Conservation (phyloP, 805 yeast genomes). For the Monosporozyma solicola region DNA sequence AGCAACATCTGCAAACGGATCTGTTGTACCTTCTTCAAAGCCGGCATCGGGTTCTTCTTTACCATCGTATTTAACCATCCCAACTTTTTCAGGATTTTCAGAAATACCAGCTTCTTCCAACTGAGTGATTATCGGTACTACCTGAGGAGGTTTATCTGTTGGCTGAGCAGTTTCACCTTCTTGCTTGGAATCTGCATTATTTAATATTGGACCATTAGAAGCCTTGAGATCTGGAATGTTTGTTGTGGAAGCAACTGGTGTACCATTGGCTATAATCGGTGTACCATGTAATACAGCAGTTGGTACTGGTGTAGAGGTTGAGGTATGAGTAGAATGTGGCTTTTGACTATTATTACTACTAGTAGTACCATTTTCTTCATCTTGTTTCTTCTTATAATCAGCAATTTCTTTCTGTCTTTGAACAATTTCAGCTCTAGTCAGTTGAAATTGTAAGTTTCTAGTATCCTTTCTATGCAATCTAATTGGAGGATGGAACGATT, state of each 20-base stretch:
- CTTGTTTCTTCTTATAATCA: slow-evolving; percentile 29
- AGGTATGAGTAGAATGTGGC: slow-evolving; percentile 10
- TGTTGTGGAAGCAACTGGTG: slow-evolving; percentile 4
- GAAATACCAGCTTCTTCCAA: slow-evolving; percentile 33
- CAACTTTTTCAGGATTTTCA: slow-evolving; percentile 32
- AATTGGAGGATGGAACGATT: slow-evolving; percentile 71
- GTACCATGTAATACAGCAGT: slow-evolving; percentile 1
- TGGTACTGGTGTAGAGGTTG: background rate
- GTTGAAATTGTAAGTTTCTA: slow-evolving; percentile 76
- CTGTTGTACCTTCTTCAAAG: slow-evolving; percentile 28
- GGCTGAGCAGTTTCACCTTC: background rate
- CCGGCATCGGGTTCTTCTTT: slow-evolving; percentile 36
- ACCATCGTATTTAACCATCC: slow-evolving; percentile 34
- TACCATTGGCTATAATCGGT: background rate
- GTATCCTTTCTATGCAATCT: slow-evolving; percentile 92
- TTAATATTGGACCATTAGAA: slow-evolving; percentile 5
- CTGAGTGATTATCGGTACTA: slow-evolving; percentile 19
- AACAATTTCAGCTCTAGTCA: slow-evolving; percentile 69
- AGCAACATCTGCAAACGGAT: slow-evolving; percentile 58
- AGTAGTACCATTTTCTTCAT: slow-evolving; percentile 27
- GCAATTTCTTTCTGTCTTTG: slow-evolving; percentile 44
- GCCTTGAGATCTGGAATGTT: background rate
- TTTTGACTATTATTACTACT: slow-evolving; percentile 2
- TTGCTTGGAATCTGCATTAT: slow-evolving; percentile 1
- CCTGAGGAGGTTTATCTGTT: background rate